These are phyloP conservation scores for Digitaria exilis DNA, from an alignment of 202 grass and related monocot genomes.

Conservation along the genomic window DNA sequence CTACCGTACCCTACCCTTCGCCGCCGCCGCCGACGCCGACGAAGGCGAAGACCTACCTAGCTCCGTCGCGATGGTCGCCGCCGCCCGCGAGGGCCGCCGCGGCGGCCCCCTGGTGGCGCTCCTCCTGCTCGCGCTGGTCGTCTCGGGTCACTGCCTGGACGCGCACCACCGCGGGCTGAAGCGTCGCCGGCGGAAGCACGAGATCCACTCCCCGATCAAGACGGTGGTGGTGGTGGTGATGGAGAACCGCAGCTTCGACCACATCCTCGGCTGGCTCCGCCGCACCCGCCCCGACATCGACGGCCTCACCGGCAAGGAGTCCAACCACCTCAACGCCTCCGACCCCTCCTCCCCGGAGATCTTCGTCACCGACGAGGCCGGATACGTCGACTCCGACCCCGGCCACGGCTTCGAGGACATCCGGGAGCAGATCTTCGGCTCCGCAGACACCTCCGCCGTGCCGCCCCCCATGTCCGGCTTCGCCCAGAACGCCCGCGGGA, in stretches of 20 bases:
- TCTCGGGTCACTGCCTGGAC: slow-evolving; percentile 68
- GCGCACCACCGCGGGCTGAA: slow-evolving; percentile 41
- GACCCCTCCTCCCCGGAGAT: slow-evolving; percentile 78
- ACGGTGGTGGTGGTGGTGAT: slow-evolving; percentile 92
- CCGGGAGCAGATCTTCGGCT: slow-evolving; percentile 97
- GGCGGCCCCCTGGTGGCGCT: slow-evolving; percentile 33
- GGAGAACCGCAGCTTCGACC: slow-evolving; percentile 99
- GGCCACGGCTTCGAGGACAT: slow-evolving; percentile 99
- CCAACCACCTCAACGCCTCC: slow-evolving; percentile 82
- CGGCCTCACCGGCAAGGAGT: slow-evolving; percentile 81
- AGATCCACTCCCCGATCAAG: slow-evolving; percentile 95
- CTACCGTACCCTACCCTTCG: slow-evolving; percentile 2
- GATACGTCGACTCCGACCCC: slow-evolving; percentile 91
- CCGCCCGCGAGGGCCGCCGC: background rate
- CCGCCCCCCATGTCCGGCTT: slow-evolving; percentile 87
- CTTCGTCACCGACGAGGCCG: slow-evolving; percentile 71
- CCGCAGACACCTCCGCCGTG: slow-evolving; percentile 65
- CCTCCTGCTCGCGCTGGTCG: slow-evolving; percentile 57
- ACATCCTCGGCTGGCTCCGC: slow-evolving; percentile 87
- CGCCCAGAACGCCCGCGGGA: slow-evolving; percentile 78
- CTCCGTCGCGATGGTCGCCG: slow-evolving; percentile 43
- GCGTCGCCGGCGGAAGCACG: slow-evolving; percentile 63
- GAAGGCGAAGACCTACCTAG: slow-evolving; percentile 8
- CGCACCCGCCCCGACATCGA: slow-evolving; percentile 79
- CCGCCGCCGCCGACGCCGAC: background rate